phyloP scores from a whole-genome alignment of 2,329 filamentous ascomycete genomes.

The Pleurostoma richardsiae region DNA sequence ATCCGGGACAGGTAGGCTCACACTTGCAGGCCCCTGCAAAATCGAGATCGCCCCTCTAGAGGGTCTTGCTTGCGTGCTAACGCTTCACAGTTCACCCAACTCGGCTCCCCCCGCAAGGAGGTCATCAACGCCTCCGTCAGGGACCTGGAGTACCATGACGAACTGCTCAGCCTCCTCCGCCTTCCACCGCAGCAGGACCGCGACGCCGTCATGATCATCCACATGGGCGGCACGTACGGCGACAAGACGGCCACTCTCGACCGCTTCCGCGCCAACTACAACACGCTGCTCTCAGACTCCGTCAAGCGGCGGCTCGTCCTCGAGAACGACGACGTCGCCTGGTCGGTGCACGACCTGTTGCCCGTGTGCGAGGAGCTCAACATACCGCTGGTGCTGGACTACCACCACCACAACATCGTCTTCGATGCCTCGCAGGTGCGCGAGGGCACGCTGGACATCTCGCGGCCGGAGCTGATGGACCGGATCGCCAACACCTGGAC shows the following conservation, averaged over 20 bases:
- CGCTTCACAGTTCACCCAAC: conserved; percentile 67
- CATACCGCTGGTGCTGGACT: conserved; percentile 89
- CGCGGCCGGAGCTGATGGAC: conserved; percentile 55
- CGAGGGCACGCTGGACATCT: conserved; percentile 81
- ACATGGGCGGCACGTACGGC: conserved; percentile 88
- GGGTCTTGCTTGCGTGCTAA: background rate
- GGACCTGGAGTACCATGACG: conserved; percentile 83
- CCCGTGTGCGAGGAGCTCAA: conserved; percentile 91
- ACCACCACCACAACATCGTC: conserved; percentile 91
- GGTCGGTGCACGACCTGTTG: conserved; percentile 86
- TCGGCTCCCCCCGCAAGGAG: conserved; percentile 73
- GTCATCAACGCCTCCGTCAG: conserved; percentile 74
- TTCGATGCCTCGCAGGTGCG: conserved; percentile 70
- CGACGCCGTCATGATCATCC: conserved; percentile 90
- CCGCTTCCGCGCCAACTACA: conserved; percentile 74
- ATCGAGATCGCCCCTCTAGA: too few relatives aligned
- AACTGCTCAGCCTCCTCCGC: conserved; percentile 72
- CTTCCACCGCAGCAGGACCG: conserved; percentile 73
- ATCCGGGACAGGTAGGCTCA: conserved; percentile 66
- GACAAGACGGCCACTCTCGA: conserved; percentile 76
- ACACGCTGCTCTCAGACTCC: conserved; percentile 54
- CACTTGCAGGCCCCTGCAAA: background rate
- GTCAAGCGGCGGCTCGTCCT: conserved; percentile 80
- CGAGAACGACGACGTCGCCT: conserved; percentile 92
- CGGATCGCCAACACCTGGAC: conserved; percentile 82